Conservation (phyloP, 805 yeast genomes). For the Monosporozyma servazzii region DNA sequence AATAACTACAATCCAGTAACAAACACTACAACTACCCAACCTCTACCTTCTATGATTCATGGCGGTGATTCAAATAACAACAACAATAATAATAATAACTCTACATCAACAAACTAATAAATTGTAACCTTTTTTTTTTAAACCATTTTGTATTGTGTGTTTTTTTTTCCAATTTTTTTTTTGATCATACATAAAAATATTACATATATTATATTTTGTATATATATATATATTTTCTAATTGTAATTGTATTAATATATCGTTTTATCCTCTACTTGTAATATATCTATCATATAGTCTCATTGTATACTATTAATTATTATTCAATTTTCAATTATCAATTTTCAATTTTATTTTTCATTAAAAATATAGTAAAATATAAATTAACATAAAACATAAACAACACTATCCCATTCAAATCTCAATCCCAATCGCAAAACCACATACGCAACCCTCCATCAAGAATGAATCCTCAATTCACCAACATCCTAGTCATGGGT, state of each 20-base stretch:
- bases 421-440: no score
- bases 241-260: background rate
- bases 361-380: no score
- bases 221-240: background rate
- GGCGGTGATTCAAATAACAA: background rate
- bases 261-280: background rate
- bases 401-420: no score
- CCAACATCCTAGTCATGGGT: slow-evolving; percentile 83
- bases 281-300: no score
- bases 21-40: background rate
- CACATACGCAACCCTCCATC: no score
- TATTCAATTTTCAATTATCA: background rate
- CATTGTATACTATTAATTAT: no score
- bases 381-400: background rate
- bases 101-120: background rate
- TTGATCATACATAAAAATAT: no score
- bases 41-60: background rate
- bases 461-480: slow-evolving; percentile 78
- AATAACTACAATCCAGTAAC: background rate
- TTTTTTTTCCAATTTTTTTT: background rate
- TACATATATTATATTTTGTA: background rate
- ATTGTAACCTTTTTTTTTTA: no score
- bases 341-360: no score
- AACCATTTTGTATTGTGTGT: background rate
- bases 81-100: background rate